Conservation (phyloP, 2,329 filamentous ascomycete genomes). For the Sarocladiaceae sp. region DNA sequence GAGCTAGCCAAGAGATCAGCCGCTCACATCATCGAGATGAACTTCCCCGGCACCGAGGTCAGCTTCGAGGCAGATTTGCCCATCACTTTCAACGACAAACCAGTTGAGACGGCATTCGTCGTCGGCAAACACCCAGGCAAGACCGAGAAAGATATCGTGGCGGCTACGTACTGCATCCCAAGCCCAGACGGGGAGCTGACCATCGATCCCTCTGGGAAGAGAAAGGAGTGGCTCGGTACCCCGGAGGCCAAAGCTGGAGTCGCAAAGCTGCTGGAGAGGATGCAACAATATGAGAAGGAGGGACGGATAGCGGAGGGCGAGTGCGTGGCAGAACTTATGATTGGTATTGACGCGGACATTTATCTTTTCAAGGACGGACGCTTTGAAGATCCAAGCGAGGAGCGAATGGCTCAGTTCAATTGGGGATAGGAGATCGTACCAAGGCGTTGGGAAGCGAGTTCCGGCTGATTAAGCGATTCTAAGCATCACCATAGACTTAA, state of each 20-base stretch:
- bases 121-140: constrained; percentile 2
- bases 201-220: not conserved
- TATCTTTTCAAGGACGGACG: constrained; percentile 7
- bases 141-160: constrained; percentile 4
- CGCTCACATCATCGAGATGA: not conserved
- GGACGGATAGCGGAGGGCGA: constrained; percentile 5
- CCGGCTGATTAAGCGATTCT: too few relatives aligned
- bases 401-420: constrained; percentile 5
- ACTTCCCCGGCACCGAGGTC: constrained; percentile 6
- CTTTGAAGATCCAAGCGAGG: constrained; percentile 8
- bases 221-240: constrained; percentile 3
- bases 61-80: constrained; percentile 1
- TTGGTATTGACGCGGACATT: constrained; percentile 3
- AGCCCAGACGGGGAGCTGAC: not conserved
- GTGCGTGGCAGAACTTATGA: constrained; percentile 7
- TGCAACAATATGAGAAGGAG: constrained; percentile 3
- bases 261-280: not conserved
- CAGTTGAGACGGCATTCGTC: not conserved
- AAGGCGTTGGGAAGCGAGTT: too few relatives aligned
- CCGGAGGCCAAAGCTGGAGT: constrained; percentile 5
- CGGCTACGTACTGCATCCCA: not conserved
- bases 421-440: not conserved
- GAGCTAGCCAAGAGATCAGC: not conserved
- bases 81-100: not conserved
- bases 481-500: too few relatives aligned